A percentile compares a stretch with the other conserved stretches of the same genome.
Conservation (phyloP, 2,329 filamentous ascomycete species). For the Cladorrhinum sp. region DNA sequence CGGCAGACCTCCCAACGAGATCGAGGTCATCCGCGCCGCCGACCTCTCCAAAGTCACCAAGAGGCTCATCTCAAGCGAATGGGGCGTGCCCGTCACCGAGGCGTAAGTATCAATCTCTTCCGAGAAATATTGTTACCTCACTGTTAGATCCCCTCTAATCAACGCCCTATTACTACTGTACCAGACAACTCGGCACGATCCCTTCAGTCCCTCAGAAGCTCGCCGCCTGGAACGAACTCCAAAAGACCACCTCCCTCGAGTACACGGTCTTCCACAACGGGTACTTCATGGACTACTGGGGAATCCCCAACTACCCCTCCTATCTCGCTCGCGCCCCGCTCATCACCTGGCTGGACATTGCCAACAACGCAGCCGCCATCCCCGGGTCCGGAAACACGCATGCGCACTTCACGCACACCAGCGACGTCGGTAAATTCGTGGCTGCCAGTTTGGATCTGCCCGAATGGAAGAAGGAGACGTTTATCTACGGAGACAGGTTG, state of each 20-base stretch:
- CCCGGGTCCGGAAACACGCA: conserved; percentile 46
- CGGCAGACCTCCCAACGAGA: conserved; percentile 30
- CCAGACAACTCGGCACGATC: background rate
- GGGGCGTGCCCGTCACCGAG: conserved; percentile 34
- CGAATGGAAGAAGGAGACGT: conserved; percentile 41
- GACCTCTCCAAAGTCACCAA: conserved; percentile 37
- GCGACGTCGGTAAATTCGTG: conserved; percentile 47
- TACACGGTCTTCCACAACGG: conserved; percentile 40
- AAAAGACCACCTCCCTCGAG: conserved; percentile 33
- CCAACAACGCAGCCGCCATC: conserved; percentile 43
- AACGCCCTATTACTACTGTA: too few relatives aligned
- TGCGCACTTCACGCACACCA: conserved; percentile 46
- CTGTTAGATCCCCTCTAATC: background rate
- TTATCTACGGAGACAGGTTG: conserved; percentile 39
- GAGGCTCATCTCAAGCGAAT: conserved; percentile 43
- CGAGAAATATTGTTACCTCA: too few relatives aligned
- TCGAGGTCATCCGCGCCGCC: conserved; percentile 45
- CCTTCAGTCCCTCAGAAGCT: conserved; percentile 9
- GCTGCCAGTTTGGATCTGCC: conserved; percentile 39
- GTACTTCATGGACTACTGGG: conserved; percentile 47
- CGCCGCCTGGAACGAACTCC: conserved; percentile 24
- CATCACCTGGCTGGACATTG: conserved; percentile 39
- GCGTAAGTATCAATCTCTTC: conserved; percentile 27
- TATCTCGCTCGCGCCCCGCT: conserved; percentile 40
- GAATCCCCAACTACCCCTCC: conserved; percentile 36